Base-by-base conservation (phyloP, 2,329 filamentous ascomycete species). In the Capronia americana region DNA sequence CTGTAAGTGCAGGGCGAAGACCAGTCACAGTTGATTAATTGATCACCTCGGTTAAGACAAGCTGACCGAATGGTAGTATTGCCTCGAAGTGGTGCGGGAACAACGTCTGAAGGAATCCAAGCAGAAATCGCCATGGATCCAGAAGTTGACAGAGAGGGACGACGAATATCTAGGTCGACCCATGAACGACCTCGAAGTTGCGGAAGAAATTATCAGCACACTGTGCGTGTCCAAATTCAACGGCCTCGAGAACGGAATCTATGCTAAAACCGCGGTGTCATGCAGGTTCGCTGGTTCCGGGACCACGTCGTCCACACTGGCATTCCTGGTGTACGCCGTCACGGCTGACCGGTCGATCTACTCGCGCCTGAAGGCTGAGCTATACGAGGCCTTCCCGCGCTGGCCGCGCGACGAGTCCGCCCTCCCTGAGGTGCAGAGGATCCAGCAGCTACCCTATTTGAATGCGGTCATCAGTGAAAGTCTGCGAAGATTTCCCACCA, bases 381-480 rank as follows among this genome's bases (percentile, higher is more conserved):
- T 59, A 4, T n/a, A 32, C 30, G n/a, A 48, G 23, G 56, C n/a
- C 6, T 26, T 59, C 20, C 56, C 56, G 4, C 17, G 5, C 32
- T 44, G 56, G 38, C 34, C 34, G 10, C 32, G 32, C 23, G 24
- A 48, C 44, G 20, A 48, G 6, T 48, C 44, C 17, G 44, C 17
- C 10, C 17, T 48, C 44, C 26, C 24, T 11, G 11, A n/a, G 23
- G 23, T 48, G 14, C 24, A 59, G 24, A 48, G 30, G n/a, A 20
- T 59, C n/a, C 56, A 34, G 32, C 32, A 34, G 32, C 32, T 34
- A 34, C 32, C 56, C 23, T 59, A 46, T 59, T n/a, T 59, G 4
- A 59, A 59, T 48, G 56, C 56, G 3, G 56, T 59, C n/a, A 46
- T 59, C 24, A 48, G 8, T 44, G 56, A 59, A 20, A 59, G 28